Base-by-base conservation (phyloP, 176 grass and related monocot genomes). In the Echinochloa phyllopogon region DNA sequence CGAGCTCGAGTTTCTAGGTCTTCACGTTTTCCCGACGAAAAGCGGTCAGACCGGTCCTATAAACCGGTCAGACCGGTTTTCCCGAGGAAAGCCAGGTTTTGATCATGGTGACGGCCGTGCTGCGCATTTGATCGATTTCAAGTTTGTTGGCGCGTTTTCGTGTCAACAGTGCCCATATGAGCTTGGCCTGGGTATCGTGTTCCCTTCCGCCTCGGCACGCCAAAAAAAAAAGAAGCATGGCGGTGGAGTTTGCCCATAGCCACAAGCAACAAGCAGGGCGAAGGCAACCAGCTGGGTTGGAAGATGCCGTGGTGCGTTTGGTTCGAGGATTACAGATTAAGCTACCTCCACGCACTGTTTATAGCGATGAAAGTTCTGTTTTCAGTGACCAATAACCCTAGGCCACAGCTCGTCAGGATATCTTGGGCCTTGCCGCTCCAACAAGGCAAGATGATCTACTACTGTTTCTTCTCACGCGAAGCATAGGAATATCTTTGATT, bases 361-460 rank as follows among this genome's bases (percentile, higher is more conserved):
- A 2, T 2, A 29, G 6, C 0, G 23, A 49, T 29, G 23, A 0
- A 4, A 9, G 12, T 73, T 72, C 33, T 50, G 44, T 50, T 73
- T 50, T 16, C 12, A 5, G 8, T 50, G 45, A 10, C 3, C 47
- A 24, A 1, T 49, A 33, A n/a, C n/a, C n/a, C 18, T 33, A 47
- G 70, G 48, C 48, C 48, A 14, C 48, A 41, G 0, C 52, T 21
- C 6, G 52, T 21, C 52, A 1, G 8, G 18, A 21, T 33, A 12
- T 12, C 24, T 59, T 25, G 56, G 70, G 43, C 23, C 23, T 71
- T 87, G 79, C 36, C 55, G 42, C 77, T 33, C 45, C 50, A 50
- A 77, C 51, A 83, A 96, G 80, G 75, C 56, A 80, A 77, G 36
- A 61, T 25, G 24, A 68, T 68, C 82, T 85, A n/a, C 24, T 85